Evolutionary conservation across 352 stramenopile species (phyloP).

Genomic region (Globisporangium acanthophoron): DNA sequence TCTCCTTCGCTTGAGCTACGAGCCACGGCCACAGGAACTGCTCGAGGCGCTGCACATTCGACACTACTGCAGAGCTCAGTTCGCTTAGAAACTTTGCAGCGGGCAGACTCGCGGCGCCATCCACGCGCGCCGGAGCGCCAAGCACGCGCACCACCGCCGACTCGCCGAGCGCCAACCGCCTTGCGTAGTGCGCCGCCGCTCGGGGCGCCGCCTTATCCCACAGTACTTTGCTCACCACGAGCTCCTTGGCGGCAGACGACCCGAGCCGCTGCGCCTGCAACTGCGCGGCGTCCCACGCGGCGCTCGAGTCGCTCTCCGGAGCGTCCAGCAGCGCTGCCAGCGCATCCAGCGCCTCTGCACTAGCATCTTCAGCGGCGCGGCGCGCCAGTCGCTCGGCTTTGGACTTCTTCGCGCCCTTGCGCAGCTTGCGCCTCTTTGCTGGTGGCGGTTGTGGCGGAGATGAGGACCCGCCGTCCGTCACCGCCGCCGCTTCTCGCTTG

Average conservation of each 20-base stretch:
- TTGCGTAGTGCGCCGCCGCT: constrained; percentile 64
- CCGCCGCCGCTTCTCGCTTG: neutral
- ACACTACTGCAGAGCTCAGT: constrained; percentile 25
- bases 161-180: constrained; percentile 31
- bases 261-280: constrained; percentile 37
- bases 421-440: constrained; percentile 17
- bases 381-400: constrained; percentile 23
- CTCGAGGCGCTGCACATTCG: constrained; percentile 28
- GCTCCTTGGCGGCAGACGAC: constrained; percentile 24
- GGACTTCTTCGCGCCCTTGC: constrained; percentile 28
- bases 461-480: neutral
- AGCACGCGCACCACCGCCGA: constrained; percentile 11
- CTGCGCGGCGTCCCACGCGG: constrained; percentile 59
- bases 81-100: constrained; percentile 60
- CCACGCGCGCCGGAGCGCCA: neutral
- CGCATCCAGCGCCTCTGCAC: constrained; percentile 5
- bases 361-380: neutral
- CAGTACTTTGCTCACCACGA: constrained; percentile 39
- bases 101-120: constrained; percentile 16
- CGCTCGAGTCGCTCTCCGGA: constrained; percentile 5
- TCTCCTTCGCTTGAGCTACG: constrained; percentile 4
- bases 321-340: constrained; percentile 3
- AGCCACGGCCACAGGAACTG: constrained; percentile 63
- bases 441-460: neutral
- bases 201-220: constrained; percentile 25